Percentiles rank a stretch among this genome's conserved stretches.
phyloP scores from a whole-genome alignment of 352 stramenopile genomes.

The Phytophthora aleatoria region DNA sequence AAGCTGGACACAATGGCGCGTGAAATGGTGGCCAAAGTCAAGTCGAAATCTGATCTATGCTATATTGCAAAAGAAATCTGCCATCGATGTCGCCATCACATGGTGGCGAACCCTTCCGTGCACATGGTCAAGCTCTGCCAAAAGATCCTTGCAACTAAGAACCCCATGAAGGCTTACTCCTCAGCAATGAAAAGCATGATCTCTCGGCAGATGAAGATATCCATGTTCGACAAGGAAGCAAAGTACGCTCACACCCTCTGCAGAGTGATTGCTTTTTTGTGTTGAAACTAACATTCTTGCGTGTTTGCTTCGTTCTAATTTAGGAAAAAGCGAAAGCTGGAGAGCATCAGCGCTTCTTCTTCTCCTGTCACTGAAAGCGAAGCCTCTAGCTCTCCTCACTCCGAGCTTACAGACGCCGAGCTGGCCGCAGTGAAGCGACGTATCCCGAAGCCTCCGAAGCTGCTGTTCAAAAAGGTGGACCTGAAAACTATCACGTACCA shows the following conservation, averaged over 20 bases:
- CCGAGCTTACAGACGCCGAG: constrained; percentile 82
- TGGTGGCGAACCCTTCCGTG: constrained; percentile 84
- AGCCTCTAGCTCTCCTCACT: constrained; percentile 62
- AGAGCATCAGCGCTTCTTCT: constrained; percentile 47
- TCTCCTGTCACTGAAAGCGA: constrained; percentile 72
- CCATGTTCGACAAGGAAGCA: constrained; percentile 67
- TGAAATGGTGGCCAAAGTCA: constrained; percentile 71
- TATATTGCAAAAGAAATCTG: constrained; percentile 80
- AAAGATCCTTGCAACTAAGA: constrained; percentile 68
- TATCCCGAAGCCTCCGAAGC: constrained; percentile 84
- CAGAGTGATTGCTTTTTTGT: no score
- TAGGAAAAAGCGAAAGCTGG: constrained; percentile 81
- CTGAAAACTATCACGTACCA: constrained; percentile 84
- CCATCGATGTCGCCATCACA: constrained; percentile 76
- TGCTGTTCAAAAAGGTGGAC: constrained; percentile 87
- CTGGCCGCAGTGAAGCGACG: constrained; percentile 77
- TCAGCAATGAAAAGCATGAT: constrained; percentile 89
- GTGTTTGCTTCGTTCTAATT: constrained; percentile 9
- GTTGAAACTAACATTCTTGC: constrained; percentile 22
- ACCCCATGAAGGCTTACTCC: constrained; percentile 84
- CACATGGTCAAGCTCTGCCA: constrained; percentile 84
- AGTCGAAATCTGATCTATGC: constrained; percentile 59
- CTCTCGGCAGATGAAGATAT: constrained; percentile 82
- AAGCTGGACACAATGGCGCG: constrained; percentile 82
- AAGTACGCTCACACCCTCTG: constrained; percentile 54